Evolutionary conservation across 331 rosid species (phyloP).

Genomic region (Quercus tomentella): DNA sequence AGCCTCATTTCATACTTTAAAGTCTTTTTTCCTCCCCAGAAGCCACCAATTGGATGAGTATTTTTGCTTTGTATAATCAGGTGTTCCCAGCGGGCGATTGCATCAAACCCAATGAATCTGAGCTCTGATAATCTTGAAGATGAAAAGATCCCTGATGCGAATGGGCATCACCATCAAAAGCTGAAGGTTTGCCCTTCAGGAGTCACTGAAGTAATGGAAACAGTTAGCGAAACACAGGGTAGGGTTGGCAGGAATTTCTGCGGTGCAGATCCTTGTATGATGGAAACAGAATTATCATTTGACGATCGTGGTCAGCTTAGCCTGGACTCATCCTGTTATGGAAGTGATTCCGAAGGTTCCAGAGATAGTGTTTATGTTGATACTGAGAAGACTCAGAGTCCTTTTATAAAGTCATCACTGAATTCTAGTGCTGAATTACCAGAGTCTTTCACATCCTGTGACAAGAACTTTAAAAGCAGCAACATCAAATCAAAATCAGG

Average conservation of each 20-base stretch:
- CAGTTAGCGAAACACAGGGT: slow-evolving; percentile 21
- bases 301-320: slow-evolving; percentile 50
- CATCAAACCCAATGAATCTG: slow-evolving; percentile 2
- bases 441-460: slow-evolving; percentile 29
- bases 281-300: slow-evolving; percentile 54
- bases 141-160: slow-evolving; percentile 18
- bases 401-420: slow-evolving; percentile 34
- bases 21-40: not conserved
- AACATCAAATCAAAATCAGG: slow-evolving; percentile 20
- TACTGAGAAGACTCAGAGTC: slow-evolving; percentile 31
- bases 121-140: slow-evolving; percentile 28
- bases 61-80: slow-evolving; percentile 15
- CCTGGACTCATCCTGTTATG: slow-evolving; percentile 54
- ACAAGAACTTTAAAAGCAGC: slow-evolving; percentile 26
- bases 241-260: slow-evolving; percentile 20
- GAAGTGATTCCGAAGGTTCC: slow-evolving; percentile 48
- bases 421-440: slow-evolving; percentile 14
- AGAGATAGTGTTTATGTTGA: slow-evolving; percentile 31
- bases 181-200: slow-evolving; percentile 22
- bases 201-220: slow-evolving; percentile 17
- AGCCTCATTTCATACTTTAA: not conserved
- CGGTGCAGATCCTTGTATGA: slow-evolving; percentile 36
- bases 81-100: slow-evolving; percentile 19
- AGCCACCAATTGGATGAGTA: slow-evolving; percentile 1
- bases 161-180: slow-evolving; percentile 17